Conservation (phyloP, 495 filamentous ascomycete genomes). For the Lasiosphaeria miniovina region DNA sequence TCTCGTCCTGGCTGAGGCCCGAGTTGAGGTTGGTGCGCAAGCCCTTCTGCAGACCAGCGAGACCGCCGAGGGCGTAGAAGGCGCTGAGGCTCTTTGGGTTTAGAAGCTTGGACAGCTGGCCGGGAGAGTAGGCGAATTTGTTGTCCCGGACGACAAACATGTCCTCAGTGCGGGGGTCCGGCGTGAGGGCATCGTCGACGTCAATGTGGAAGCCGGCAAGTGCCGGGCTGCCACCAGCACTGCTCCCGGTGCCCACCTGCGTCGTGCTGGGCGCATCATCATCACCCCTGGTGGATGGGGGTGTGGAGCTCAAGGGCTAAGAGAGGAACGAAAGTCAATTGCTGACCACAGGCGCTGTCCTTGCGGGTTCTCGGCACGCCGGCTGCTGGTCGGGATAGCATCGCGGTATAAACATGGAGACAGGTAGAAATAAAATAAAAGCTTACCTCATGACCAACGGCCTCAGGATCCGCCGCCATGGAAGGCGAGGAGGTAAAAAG, state of each 20-base stretch:
- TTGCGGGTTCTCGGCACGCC: neutral
- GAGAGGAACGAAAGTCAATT: slow-evolving; percentile 1
- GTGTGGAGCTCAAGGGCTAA: slow-evolving; percentile 17
- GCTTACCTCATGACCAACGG: neutral
- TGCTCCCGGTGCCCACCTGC: slow-evolving; percentile 2
- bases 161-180: slow-evolving; percentile 61
- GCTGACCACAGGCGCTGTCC: neutral
- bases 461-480: neutral
- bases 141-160: slow-evolving; percentile 63
- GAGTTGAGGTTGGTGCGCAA: slow-evolving; percentile 60
- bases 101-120: slow-evolving; percentile 68
- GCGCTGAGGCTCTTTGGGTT: slow-evolving; percentile 71
- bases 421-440: no score
- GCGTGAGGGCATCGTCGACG: slow-evolving; percentile 54
- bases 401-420: no score
- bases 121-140: slow-evolving; percentile 65
- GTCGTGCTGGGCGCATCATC: slow-evolving; percentile 9
- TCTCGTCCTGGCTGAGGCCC: slow-evolving; percentile 67
- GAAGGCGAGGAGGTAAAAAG: neutral
- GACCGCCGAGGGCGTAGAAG: slow-evolving; percentile 64
- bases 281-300: slow-evolving; percentile 5
- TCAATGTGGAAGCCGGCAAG: slow-evolving; percentile 32
- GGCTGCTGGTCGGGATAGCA: neutral
- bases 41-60: slow-evolving; percentile 64
- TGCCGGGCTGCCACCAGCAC: neutral